These are phyloP conservation scores for Orbilia ellipsospora DNA, from an alignment of 2,329 filamentous ascomycete genomes.

Conservation along the genomic window DNA sequence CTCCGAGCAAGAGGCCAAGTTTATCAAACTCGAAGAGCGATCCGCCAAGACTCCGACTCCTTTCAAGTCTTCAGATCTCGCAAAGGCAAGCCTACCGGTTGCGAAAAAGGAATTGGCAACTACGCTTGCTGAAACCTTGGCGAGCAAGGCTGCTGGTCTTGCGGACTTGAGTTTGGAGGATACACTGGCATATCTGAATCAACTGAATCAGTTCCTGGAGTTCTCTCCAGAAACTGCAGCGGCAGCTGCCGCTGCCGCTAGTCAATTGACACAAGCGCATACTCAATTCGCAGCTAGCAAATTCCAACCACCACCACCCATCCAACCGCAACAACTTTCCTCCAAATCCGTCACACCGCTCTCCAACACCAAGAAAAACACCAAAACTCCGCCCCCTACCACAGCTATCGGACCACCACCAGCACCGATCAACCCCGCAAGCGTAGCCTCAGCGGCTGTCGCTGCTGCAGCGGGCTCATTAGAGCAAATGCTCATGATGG, in stretches of 20 bases:
- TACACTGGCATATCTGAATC: slow-evolving; percentile 49
- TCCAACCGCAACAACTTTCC: slow-evolving; percentile 18
- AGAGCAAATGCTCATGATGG: slow-evolving; percentile 51
- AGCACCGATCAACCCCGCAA: slow-evolving; percentile 47
- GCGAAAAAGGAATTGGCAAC: slow-evolving; percentile 47
- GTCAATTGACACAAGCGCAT: slow-evolving; percentile 43
- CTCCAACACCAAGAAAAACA: slow-evolving; percentile 11
- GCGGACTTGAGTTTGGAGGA: slow-evolving; percentile 50
- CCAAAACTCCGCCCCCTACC: slow-evolving; percentile 27
- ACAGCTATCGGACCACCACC: slow-evolving; percentile 30
- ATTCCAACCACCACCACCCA: slow-evolving; percentile 34
- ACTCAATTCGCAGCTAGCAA: slow-evolving; percentile 34
- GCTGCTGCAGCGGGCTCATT: slow-evolving; percentile 46
- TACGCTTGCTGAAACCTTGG: slow-evolving; percentile 36
- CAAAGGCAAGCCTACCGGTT: slow-evolving; percentile 29
- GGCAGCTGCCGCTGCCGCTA: slow-evolving; percentile 39
- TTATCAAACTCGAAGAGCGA: slow-evolving; percentile 74
- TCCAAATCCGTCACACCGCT: slow-evolving; percentile 6
- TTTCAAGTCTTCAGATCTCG: slow-evolving; percentile 38
- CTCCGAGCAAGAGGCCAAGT: slow-evolving; percentile 75
- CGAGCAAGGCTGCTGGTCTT: slow-evolving; percentile 46
- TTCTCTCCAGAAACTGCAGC: slow-evolving; percentile 49
- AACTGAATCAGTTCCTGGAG: slow-evolving; percentile 52
- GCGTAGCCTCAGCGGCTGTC: slow-evolving; percentile 52
- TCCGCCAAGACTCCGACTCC: slow-evolving; percentile 54